A percentile compares a stretch with the other conserved stretches of the same genome.
Conservation (phyloP, 2,329 filamentous ascomycete genomes). For the Macrophomina phaseolina region DNA sequence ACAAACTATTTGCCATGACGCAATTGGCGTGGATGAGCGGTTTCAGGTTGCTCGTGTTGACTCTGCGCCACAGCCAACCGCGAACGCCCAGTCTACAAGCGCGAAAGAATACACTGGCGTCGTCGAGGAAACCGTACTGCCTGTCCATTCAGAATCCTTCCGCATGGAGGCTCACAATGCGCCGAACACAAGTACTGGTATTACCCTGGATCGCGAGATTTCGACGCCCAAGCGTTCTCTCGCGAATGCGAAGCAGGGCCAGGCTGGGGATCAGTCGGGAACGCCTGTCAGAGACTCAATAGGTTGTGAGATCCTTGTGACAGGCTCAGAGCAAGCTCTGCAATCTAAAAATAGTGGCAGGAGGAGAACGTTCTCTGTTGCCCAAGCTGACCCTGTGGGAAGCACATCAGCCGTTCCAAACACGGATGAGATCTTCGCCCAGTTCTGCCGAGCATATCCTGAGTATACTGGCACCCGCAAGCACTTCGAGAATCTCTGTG, state of each 20-base stretch:
- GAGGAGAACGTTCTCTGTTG: not conserved
- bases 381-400: too few species aligned
- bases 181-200: not conserved
- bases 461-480: constrained; percentile 40
- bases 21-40: constrained; percentile 9
- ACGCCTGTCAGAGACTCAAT: too few species aligned
- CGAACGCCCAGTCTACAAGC: not conserved
- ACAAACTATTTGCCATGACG: not conserved
- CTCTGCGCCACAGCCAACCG: not conserved
- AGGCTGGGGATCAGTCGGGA: too few species aligned
- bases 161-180: not conserved
- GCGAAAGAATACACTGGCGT: not conserved
- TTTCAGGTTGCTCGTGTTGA: not conserved
- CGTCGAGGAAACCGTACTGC: not conserved
- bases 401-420: not conserved
- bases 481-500: constrained; percentile 42
- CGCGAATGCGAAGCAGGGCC: not conserved
- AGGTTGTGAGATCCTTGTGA: too few species aligned
- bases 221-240: not conserved
- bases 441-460: constrained; percentile 35
- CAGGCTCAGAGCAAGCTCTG: not conserved
- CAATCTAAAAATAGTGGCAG: not conserved
- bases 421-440: not conserved
- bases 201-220: not conserved
- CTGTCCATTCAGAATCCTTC: not conserved